Base-by-base conservation (phyloP, 495 filamentous ascomycete genomes). In the Peziza echinospora region DNA sequence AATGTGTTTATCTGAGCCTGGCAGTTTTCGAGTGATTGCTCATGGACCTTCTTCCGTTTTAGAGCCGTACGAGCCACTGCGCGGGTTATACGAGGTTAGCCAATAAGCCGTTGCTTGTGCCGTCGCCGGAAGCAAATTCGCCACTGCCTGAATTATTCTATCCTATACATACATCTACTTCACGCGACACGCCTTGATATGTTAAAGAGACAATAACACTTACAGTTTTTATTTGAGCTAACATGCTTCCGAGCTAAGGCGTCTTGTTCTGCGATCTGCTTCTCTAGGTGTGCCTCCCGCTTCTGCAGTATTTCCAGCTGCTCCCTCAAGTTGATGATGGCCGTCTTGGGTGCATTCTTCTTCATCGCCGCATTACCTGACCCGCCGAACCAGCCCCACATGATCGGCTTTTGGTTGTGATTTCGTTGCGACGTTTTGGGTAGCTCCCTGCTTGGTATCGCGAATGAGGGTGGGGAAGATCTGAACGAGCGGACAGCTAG, bases 231-330 rank as follows among this genome's bases (percentile, higher is more conserved):
- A 70, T 99, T 96, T 34, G 80, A 71, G 55, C 69, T 78, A 21
- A 93, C 77, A 52, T 86, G 75, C 69, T 93, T 93, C 64, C 81
- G 71, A n/a, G 89, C 91, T 50, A 86, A 71, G 28, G 73, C 69
- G 60, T 96, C 89, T 61, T 99, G 89, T 63, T 96, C 85, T 13
- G 77, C 76, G 66, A 94, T 92, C 67, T 89, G 85, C 51, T 71
- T 77, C 62, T 86, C 80, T 40, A 94, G 66, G 59, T 96, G 84
- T 59, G 72, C 78, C 67, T 99, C 85, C 40, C 91, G 71, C 72
- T 99, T 99, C 65, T 91, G 83, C 52, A 99, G 71, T 87, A 94
- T 93, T 51, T 93, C 85, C 22, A 96, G 70, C 71, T 93, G 86
- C 54, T 76, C 69, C 48, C 89, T 78, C 54, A 99, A 68, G 51